Evolutionary conservation across 2,329 filamentous ascomycete species (phyloP), one percentile per base, ranked within the genome.

Genomic region (Chaetomium sp.): DNA sequence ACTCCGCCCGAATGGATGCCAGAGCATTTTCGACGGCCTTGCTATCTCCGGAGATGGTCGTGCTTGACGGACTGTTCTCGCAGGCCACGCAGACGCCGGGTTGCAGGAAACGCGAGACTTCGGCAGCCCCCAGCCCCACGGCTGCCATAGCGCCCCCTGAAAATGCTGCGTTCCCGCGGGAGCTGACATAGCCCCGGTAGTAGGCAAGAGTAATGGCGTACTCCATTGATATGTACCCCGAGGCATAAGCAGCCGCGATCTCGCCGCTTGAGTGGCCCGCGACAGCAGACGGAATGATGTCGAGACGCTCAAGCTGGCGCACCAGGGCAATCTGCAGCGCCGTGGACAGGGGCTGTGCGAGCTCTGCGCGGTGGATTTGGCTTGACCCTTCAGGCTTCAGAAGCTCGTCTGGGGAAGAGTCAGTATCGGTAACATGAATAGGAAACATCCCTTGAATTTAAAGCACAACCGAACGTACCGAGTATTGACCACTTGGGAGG

Each of bases 151-250:
- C 63, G 12, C 38, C 57, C 3, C 42, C 57, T 2, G 27, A 7
- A n/a, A 6, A 7, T 4, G 13, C 38, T 1, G 49, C 23, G 23
- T 23, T 33, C 8, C 33, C 21, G 4, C 23, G 16, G 7, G 56
- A 13, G 4, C 7, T 38, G 25, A 49, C 47, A n/a, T 57, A 56
- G 25, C 80, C 80, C 10, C 80, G 76, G 57, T 77, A 76, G 61
- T 77, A 81, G 0, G 79, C 77, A 0, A 75, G 69, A 1, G 71
- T 70, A 58, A 81, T 77, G 4, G 79, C 79, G 4, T 75, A 74
- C 19, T 73, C 65, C 2, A 74, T 68, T 0, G 75, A 72, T 1
- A 82, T 65, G 1, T 70, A 65, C 1, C 78, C 77, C 0, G 75
- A 72, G 0, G 78, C 77, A 54, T 74, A 78, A 21, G 75, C 76